A percentile compares a stretch with the other conserved stretches of the same genome.
Evolutionary conservation across 176 grass and related monocot species (phyloP).

Genomic region (Zizania latifolia): DNA sequence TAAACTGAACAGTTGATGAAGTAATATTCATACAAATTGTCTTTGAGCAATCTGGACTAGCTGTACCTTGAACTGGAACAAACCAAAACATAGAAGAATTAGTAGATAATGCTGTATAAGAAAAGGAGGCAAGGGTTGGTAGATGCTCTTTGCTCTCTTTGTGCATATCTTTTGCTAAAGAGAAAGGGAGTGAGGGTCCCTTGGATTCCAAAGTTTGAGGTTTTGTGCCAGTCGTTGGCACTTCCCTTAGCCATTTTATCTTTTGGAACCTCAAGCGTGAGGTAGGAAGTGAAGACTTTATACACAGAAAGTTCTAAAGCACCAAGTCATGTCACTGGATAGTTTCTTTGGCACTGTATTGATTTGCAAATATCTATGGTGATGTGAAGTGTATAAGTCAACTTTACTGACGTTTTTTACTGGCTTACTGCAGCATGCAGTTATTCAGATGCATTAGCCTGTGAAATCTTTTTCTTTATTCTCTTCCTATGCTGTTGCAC

Average conservation of each 20-base stretch:
- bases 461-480: too few relatives aligned
- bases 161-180: slow-evolving; percentile 24
- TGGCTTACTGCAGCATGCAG: not conserved
- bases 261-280: slow-evolving; percentile 34
- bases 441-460: not conserved
- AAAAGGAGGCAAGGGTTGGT: slow-evolving; percentile 3
- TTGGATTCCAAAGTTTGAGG: slow-evolving; percentile 22
- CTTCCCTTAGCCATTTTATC: not conserved
- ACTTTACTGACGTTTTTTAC: not conserved
- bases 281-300: slow-evolving; percentile 30
- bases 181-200: not conserved
- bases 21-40: not conserved
- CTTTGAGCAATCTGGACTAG: not conserved
- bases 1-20: not conserved
- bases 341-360: slow-evolving; percentile 18
- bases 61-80: not conserved
- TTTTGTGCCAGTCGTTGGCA: slow-evolving; percentile 31
- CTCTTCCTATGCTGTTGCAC: not conserved
- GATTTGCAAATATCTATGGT: slow-evolving; percentile 27
- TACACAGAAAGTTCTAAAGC: slow-evolving; percentile 34
- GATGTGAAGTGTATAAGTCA: slow-evolving; percentile 1
- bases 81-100: not conserved
- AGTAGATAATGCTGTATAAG: not conserved
- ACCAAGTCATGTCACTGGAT: slow-evolving; percentile 27
- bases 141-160: slow-evolving; percentile 31